phyloP scores from a whole-genome alignment of 2,329 filamentous ascomycete species.

The Trichoderma simmonsii region DNA sequence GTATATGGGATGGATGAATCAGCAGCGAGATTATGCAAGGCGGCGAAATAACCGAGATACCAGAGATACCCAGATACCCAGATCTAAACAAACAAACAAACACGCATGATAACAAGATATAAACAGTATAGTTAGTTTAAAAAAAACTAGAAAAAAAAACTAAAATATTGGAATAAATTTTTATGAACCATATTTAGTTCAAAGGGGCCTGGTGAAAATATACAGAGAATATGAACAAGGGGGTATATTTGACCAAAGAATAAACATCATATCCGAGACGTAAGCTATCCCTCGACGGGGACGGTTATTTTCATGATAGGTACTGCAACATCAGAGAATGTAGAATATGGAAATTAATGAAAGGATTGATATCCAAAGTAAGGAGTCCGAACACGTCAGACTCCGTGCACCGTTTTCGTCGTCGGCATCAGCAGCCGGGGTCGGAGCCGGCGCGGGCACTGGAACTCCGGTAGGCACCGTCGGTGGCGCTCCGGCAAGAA shows the following conservation, averaged over 20 bases:
- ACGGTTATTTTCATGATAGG: not conserved
- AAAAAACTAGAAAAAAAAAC: not conserved
- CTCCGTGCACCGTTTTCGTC: not conserved
- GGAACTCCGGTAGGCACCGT: constrained; percentile 5
- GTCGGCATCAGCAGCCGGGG: not conserved
- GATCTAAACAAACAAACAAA: not conserved
- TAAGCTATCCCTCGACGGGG: not conserved
- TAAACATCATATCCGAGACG: constrained; percentile 18
- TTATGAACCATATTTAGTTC: not conserved
- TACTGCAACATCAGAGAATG: constrained; percentile 7
- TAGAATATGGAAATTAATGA: not conserved
- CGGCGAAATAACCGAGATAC: not conserved
- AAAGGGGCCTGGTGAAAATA: not conserved
- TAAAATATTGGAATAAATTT: not conserved
- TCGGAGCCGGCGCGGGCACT: not conserved
- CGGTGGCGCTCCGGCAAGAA: constrained; percentile 31
- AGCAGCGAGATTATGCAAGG: constrained; percentile 20
- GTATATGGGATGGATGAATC: constrained; percentile 18
- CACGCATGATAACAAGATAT: not conserved
- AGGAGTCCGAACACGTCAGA: not conserved
- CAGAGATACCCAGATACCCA: not conserved
- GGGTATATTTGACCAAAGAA: constrained; percentile 16
- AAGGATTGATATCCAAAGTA: not conserved
- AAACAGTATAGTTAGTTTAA: not conserved
- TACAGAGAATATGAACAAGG: constrained; percentile 14